Conservation (phyloP, 768 basidiomycete genomes). For the Lactifluus piperatus region DNA sequence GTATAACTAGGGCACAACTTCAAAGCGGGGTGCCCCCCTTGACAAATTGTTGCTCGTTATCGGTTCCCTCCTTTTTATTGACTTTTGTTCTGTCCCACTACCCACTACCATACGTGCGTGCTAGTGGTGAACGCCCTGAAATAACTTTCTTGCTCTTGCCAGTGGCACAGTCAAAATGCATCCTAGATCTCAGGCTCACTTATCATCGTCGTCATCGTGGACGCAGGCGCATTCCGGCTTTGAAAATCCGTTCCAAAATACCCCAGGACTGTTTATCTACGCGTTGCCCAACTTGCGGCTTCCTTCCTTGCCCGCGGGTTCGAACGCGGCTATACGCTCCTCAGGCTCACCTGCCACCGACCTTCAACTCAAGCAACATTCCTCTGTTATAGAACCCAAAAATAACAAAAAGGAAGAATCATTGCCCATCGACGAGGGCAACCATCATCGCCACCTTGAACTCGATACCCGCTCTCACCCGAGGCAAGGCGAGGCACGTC, state of each 20-base stretch:
- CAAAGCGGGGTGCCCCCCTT: background rate
- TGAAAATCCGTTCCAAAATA: constrained; percentile 12
- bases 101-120: too few species aligned
- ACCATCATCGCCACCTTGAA: too few species aligned
- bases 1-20: background rate
- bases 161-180: background rate
- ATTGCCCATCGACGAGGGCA: background rate
- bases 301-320: too few species aligned
- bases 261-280: constrained; percentile 4
- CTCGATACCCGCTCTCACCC: background rate
- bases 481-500: background rate
- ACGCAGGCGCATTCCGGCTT: background rate
- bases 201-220: background rate
- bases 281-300: constrained; percentile 2
- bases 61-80: background rate
- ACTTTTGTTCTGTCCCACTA: too few species aligned
- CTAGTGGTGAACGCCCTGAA: too few species aligned
- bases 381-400: too few species aligned
- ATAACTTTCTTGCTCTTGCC: background rate
- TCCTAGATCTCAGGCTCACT: background rate
- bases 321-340: too few species aligned
- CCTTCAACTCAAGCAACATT: too few species aligned
- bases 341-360: too few species aligned
- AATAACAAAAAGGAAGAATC: background rate
- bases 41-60: background rate